These are phyloP conservation scores for Ambrosia artemisiifolia DNA, from an alignment of 129 eudicot species.

Conservation along the genomic window DNA sequence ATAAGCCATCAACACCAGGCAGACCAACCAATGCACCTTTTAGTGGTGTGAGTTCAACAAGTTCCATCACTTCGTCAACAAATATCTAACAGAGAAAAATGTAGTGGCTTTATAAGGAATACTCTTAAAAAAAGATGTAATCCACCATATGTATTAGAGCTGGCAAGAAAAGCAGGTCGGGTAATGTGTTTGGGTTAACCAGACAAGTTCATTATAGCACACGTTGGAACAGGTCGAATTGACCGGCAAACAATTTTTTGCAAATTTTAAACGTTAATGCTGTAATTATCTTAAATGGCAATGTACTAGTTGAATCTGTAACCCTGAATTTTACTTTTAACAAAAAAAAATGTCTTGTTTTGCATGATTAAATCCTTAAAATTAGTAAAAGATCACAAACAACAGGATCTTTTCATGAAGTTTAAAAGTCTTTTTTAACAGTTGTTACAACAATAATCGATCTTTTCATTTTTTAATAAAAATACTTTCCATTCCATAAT, in stretches of 20 bases:
- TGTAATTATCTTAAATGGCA: not conserved
- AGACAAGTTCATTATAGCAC: not conserved
- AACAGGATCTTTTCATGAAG: not conserved
- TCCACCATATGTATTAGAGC: not conserved
- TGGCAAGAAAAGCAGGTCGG: not conserved
- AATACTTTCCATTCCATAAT: too few relatives aligned
- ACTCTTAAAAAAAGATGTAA: not conserved
- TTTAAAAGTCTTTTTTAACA: not conserved
- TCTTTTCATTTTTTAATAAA: too few relatives aligned
- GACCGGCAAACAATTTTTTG: not conserved
- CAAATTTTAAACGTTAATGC: not conserved
- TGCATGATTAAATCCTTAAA: not conserved
- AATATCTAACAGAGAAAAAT: slow-evolving; percentile 56
- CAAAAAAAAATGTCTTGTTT: not conserved
- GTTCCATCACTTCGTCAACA: slow-evolving; percentile 98
- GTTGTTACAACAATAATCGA: not conserved
- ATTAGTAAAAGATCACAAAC: not conserved
- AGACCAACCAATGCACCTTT: slow-evolving; percentile 91
- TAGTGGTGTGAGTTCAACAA: slow-evolving; percentile 83
- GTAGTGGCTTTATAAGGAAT: not conserved
- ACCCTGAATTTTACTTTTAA: not conserved
- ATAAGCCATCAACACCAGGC: slow-evolving; percentile 96
- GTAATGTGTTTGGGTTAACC: not conserved
- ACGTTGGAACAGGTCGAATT: not conserved
- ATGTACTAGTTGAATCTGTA: not conserved